phyloP scores from a whole-genome alignment of 768 basidiomycete genomes.

The Lentinula raphanica region DNA sequence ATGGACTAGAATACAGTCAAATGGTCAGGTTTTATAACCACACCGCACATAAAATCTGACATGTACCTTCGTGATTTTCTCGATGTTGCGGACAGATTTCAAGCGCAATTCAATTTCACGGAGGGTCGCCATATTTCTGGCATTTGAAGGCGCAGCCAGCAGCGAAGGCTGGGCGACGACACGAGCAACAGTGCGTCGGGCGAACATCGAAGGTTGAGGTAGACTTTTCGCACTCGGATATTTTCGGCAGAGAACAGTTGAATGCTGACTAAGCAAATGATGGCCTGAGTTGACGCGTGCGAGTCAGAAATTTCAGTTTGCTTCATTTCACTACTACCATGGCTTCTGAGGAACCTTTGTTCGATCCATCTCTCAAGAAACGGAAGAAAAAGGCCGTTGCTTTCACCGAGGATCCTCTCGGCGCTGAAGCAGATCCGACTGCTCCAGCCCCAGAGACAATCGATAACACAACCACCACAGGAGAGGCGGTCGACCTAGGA shows the following conservation, averaged over 20 bases:
- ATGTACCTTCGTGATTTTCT: slow-evolving; percentile 96
- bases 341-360: slow-evolving; percentile 70
- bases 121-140: slow-evolving; percentile 94
- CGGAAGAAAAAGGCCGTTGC: slow-evolving; percentile 85
- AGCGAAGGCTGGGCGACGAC: slow-evolving; percentile 29
- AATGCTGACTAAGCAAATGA: slow-evolving; percentile 6
- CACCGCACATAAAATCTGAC: neutral
- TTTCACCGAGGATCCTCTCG: slow-evolving; percentile 80
- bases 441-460: slow-evolving; percentile 69
- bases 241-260: slow-evolving; percentile 28
- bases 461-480: slow-evolving; percentile 63
- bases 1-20: slow-evolving; percentile 64
- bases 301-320: slow-evolving; percentile 6
- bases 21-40: neutral
- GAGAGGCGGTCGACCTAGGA: slow-evolving; percentile 72
- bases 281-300: slow-evolving; percentile 11
- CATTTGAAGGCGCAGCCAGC: slow-evolving; percentile 41
- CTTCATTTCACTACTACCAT: slow-evolving; percentile 27
- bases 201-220: slow-evolving; percentile 31
- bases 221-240: slow-evolving; percentile 33
- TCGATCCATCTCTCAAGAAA: slow-evolving; percentile 82
- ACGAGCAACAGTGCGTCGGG: slow-evolving; percentile 41
- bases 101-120: slow-evolving; percentile 94
- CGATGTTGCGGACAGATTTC: slow-evolving; percentile 95
- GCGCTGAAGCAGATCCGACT: slow-evolving; percentile 79